Evolutionary conservation across 305 asterid species (phyloP), one percentile per base, ranked within the genome.

Genomic region (Fraxinus dipetala): DNA sequence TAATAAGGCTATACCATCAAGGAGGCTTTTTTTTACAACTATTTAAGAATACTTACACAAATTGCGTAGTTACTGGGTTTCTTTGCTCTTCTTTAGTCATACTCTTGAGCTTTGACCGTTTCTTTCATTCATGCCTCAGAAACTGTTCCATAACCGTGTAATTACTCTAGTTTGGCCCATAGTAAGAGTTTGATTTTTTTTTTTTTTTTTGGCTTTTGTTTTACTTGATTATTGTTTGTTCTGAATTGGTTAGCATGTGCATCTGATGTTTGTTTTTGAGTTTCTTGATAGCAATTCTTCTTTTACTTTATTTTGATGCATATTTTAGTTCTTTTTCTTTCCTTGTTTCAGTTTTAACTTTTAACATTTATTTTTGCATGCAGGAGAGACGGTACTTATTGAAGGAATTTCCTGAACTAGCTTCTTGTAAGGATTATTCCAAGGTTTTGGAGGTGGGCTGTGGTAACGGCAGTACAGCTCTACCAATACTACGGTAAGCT

Each of bases 371-470:
- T 59, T n/a, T 51, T 74, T 81, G 72, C 82, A 63, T 72, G 87
- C 85, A 95, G 97, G 92, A 89, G 88, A 85, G 91, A 74, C 73
- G 90, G 76, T 89, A 87, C 80, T 78, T 89, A 65, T 84, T 87
- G 73, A 89, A 86, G 77, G 92, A 86, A 61, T 89, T 89, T 54
- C 89, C 88, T 7, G 89, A 87, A 78, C 83, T 89, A 78, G 91
- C 89, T 79, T 86, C 86, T 16, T 89, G 87, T 72, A 9, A 61
- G 20, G 87, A 78, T 6, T 78, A 76, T 77, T 70, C 82, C 28
- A 84, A 81, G 78, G 82, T 86, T 78, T 86, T 89, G 89, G 91
- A 89, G 81, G 86, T 89, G 11, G 92, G 92, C 35, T 89, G 92
- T 83, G 92, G 92, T 30, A 87, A 86, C 82, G 92, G 89, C 38